A percentile compares a stretch with the other conserved stretches of the same genome.
Conservation (phyloP, 345 rosid species). For the Acer campestre region DNA sequence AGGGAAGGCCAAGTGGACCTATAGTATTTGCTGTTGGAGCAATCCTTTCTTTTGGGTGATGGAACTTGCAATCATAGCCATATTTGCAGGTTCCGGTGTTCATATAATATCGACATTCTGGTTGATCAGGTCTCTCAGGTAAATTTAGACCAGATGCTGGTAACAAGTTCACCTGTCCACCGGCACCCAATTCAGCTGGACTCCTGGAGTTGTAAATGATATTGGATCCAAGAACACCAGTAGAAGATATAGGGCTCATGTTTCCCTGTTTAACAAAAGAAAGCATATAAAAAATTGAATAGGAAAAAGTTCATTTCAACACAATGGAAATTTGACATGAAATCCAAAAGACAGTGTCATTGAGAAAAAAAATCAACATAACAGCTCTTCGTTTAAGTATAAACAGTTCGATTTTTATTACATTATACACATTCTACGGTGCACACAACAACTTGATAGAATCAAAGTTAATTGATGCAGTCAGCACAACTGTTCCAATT, state of each 20-base stretch:
- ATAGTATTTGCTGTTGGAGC: constrained; percentile 38
- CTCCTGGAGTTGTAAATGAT: constrained; percentile 42
- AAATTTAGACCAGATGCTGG: constrained; percentile 37
- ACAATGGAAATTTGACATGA: not conserved
- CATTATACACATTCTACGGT: not conserved
- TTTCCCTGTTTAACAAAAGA: constrained; percentile 43
- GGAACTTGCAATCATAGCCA: constrained; percentile 83
- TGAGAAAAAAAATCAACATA: not conserved
- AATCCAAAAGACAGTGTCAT: not conserved
- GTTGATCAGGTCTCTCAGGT: constrained; percentile 73
- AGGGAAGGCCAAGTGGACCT: constrained; percentile 56
- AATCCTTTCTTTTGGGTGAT: constrained; percentile 75
- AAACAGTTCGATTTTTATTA: not conserved
- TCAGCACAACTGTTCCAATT: not conserved
- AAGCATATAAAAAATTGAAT: not conserved
- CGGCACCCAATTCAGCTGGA: constrained; percentile 55
- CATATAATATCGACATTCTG: constrained; percentile 76
- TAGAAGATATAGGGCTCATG: constrained; percentile 37
- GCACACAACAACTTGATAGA: not conserved
- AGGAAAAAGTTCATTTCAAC: not conserved
- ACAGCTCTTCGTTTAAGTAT: not conserved
- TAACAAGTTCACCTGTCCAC: constrained; percentile 43
- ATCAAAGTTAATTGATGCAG: not conserved
- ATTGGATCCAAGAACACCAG: constrained; percentile 48
- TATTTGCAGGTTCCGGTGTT: constrained; percentile 76